Base-by-base conservation (phyloP, 106 monocot genomes). In the Vanilla planifolia region DNA sequence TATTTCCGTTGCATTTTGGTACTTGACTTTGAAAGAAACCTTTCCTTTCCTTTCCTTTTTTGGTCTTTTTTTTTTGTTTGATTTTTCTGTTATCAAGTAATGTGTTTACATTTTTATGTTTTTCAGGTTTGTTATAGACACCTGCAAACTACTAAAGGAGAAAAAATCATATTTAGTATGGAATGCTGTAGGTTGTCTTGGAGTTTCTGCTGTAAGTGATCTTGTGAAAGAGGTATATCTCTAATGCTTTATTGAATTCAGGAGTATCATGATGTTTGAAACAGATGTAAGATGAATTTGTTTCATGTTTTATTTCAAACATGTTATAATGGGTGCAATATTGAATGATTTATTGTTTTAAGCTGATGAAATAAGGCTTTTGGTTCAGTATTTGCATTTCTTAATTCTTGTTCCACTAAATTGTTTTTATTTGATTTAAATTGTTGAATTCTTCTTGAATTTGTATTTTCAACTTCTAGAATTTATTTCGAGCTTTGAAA, bases 171-270 rank as follows among this genome's bases (percentile, higher is more conserved):
- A 95, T 64, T 69, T 95, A 59, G 63, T 95, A 42, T 95, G 95
- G 95, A 90, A 79, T 71, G 95, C 95, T 58, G 75, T 95, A 14
- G 89, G 86, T 17, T 86, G 95, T 67, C 89, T 95, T 67, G 95
- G 95, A 43, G 71, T 84, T 41, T 65, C 78, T 28, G 83, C 77
- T 46, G 63, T 95, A 19, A 61, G 62, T 25, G 86, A 95, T 73
- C 89, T 95, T 59, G 79, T 95, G 17, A 90, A 80, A 69, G 95
- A 95, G 89, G 95, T 95, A 86, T 22, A 13, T 10, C 10, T 28
- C 59, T 48, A 4, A 36, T 34, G 33, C 35, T 57, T 19, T 34
- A 34, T 57, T n/a, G n/a, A n/a, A n/a, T n/a, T n/a, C n/a, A n/a
- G n/a, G n/a, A n/a, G n/a, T n/a, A n/a, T n/a, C n/a, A n/a, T n/a